Percentiles rank a stretch among this genome's conserved stretches.
These are phyloP conservation scores for Zopfochytrium polystomum DNA, from an alignment of 371 early-diverging fungal genomes.

Conservation along the genomic window DNA sequence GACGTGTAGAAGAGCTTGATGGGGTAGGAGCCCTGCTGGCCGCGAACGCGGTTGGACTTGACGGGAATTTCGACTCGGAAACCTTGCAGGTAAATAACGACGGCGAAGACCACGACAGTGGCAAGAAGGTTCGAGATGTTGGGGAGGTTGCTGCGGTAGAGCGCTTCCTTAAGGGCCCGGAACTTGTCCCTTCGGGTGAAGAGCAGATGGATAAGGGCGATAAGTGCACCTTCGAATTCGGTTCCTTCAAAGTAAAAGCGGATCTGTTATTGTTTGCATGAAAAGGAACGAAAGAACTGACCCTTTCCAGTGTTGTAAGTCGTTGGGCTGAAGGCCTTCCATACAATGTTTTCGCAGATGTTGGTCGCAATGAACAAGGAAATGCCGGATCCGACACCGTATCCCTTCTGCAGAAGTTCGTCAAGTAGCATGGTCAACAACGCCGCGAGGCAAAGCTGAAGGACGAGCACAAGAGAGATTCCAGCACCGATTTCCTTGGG, in stretches of 20 bases:
- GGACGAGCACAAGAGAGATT: slow-evolving; percentile 87
- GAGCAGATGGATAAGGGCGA: slow-evolving; percentile 94
- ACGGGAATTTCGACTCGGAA: slow-evolving; percentile 99
- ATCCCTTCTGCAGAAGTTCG: slow-evolving; percentile 99
- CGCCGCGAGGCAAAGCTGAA: slow-evolving; percentile 97
- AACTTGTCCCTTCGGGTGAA: slow-evolving; percentile 96
- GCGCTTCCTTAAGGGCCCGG: slow-evolving; percentile 96
- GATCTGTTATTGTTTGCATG: background rate
- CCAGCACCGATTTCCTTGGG: slow-evolving; percentile 92
- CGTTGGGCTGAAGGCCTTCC: slow-evolving; percentile 98
- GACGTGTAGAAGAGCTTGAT: slow-evolving; percentile 99
- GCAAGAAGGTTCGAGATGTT: slow-evolving; percentile 93
- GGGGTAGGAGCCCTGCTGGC: slow-evolving; percentile 96
- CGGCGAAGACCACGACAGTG: slow-evolving; percentile 87
- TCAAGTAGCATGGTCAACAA: slow-evolving; percentile 97
- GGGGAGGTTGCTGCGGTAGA: slow-evolving; percentile 95
- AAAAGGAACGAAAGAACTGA: background rate
- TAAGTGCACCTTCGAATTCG: slow-evolving; percentile 98
- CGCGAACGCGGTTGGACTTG: slow-evolving; percentile 94
- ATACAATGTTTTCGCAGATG: slow-evolving; percentile 98
- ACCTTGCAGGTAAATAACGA: slow-evolving; percentile 99
- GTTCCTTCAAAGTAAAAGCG: slow-evolving; percentile 44
- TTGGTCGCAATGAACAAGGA: slow-evolving; percentile 99
- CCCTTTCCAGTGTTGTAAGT: slow-evolving; percentile 97
- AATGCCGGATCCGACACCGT: slow-evolving; percentile 99